Conservation (phyloP, 2,329 filamentous ascomycete genomes). For the Phaeosphaeriaceae sp. region DNA sequence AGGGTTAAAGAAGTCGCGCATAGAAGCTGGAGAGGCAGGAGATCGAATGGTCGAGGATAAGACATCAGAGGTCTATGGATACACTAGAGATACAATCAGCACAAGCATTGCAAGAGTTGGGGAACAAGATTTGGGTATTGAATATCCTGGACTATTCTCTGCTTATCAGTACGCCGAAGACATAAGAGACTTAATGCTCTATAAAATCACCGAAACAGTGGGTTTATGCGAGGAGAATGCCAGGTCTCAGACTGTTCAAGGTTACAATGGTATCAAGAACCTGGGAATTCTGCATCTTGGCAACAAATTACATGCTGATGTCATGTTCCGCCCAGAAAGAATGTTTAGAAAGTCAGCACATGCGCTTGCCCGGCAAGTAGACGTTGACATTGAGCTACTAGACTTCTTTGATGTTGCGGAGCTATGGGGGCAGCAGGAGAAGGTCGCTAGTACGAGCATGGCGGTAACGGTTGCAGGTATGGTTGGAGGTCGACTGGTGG, state of each 20-base stretch:
- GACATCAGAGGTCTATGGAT: slow-evolving; percentile 82
- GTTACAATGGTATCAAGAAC: slow-evolving; percentile 87
- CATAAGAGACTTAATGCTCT: slow-evolving; percentile 88
- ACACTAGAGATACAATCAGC: slow-evolving; percentile 77
- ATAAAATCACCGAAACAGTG: slow-evolving; percentile 82
- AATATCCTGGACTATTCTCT: slow-evolving; percentile 83
- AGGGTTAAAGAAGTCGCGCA: slow-evolving; percentile 78
- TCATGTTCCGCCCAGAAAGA: slow-evolving; percentile 86
- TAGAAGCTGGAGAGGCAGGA: slow-evolving; percentile 80
- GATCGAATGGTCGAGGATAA: slow-evolving; percentile 83
- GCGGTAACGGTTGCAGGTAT: slow-evolving; percentile 90
- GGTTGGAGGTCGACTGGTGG: slow-evolving; percentile 79
- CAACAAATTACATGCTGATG: slow-evolving; percentile 76
- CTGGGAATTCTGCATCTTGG: slow-evolving; percentile 88
- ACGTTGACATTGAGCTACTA: slow-evolving; percentile 84
- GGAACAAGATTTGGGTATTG: slow-evolving; percentile 77
- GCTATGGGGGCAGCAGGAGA: slow-evolving; percentile 88
- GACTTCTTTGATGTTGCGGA: slow-evolving; percentile 92
- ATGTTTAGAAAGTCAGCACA: slow-evolving; percentile 92
- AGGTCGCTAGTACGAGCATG: slow-evolving; percentile 92
- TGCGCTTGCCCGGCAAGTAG: slow-evolving; percentile 79
- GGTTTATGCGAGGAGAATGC: slow-evolving; percentile 83
- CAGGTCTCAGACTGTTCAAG: slow-evolving; percentile 75
- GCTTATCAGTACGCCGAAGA: slow-evolving; percentile 94
- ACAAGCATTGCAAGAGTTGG: slow-evolving; percentile 78